phyloP scores from a whole-genome alignment of 805 yeast genomes.

The Pichia kluyveri region DNA sequence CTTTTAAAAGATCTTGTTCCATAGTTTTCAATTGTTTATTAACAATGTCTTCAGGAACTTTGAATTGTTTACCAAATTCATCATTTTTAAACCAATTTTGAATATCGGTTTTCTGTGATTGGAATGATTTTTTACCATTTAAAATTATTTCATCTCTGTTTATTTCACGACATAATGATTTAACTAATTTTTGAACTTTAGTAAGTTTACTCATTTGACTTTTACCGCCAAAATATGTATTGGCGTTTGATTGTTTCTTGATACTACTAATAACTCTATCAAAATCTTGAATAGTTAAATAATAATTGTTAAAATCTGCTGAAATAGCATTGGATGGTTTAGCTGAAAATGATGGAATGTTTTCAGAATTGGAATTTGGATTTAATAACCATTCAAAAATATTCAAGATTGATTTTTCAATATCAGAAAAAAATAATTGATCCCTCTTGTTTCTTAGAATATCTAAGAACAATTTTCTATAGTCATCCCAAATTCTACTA shows the following conservation, averaged over 20 bases:
- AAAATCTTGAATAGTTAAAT: constrained; percentile 17
- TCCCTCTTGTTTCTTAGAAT: constrained; percentile 1
- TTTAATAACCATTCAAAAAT: constrained; percentile 9
- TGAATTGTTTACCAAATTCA: constrained; percentile 13
- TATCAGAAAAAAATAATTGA: constrained; percentile 21
- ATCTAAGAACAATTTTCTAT: constrained; percentile 9
- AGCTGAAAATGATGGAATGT: constrained; percentile 5
- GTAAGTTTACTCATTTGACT: neutral
- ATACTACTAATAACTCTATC: constrained; percentile 13
- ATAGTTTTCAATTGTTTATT: constrained; percentile 2
- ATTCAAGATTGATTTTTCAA: constrained; percentile 30
- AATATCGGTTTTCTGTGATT: neutral
- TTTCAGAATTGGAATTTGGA: neutral
- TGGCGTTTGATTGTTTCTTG: neutral
- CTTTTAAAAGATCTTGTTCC: constrained; percentile 3
- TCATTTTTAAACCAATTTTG: constrained; percentile 15
- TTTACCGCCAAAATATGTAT: constrained; percentile 3
- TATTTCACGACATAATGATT: neutral
- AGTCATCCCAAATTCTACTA: constrained; percentile 20
- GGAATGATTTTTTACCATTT: neutral
- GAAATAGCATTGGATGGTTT: constrained; percentile 12
- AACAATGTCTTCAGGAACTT: constrained; percentile 1
- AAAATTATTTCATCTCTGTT: constrained; percentile 1
- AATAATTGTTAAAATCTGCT: constrained; percentile 17
- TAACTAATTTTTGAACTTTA: neutral